A percentile compares a stretch with the other conserved stretches of the same genome.
These are phyloP conservation scores for Macrocybe gigantea DNA, from an alignment of 768 basidiomycete genomes.

Conservation along the genomic window DNA sequence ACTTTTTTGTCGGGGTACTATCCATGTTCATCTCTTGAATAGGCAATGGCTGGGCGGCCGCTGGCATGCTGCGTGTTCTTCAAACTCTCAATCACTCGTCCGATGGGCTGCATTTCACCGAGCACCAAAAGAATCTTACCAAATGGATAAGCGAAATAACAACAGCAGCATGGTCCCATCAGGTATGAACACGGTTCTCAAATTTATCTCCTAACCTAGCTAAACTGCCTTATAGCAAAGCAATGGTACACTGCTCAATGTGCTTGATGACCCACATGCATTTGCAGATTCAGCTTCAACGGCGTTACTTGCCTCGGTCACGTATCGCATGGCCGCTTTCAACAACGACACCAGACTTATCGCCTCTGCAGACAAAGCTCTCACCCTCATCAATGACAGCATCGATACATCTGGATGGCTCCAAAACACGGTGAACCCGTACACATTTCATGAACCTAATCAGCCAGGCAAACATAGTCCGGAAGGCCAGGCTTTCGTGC, in stretches of 20 bases:
- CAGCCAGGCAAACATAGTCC: constrained; percentile 35
- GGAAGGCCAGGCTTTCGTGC: constrained; percentile 56
- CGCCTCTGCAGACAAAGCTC: constrained; percentile 33
- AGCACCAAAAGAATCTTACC: constrained; percentile 37
- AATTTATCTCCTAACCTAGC: too few relatives aligned
- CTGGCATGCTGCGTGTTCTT: constrained; percentile 56
- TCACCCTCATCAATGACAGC: constrained; percentile 29
- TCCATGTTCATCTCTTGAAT: background rate
- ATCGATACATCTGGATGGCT: constrained; percentile 39
- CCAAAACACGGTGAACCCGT: constrained; percentile 41
- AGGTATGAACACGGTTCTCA: constrained; percentile 22
- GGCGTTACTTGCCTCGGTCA: constrained; percentile 50
- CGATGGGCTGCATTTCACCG: constrained; percentile 26
- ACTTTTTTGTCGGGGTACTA: background rate
- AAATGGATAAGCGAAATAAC: constrained; percentile 53
- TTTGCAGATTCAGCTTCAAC: constrained; percentile 53
- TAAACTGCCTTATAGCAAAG: constrained; percentile 19
- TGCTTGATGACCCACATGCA: constrained; percentile 40
- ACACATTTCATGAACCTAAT: constrained; percentile 36
- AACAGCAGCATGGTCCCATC: constrained; percentile 33
- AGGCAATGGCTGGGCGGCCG: constrained; percentile 67
- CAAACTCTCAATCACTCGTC: constrained; percentile 43
- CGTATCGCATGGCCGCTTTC: constrained; percentile 46
- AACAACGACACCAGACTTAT: constrained; percentile 30
- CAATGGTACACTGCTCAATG: constrained; percentile 47